Base-by-base conservation (phyloP, 2,329 filamentous ascomycete species). In the Botryosphaeria dothidea region DNA sequence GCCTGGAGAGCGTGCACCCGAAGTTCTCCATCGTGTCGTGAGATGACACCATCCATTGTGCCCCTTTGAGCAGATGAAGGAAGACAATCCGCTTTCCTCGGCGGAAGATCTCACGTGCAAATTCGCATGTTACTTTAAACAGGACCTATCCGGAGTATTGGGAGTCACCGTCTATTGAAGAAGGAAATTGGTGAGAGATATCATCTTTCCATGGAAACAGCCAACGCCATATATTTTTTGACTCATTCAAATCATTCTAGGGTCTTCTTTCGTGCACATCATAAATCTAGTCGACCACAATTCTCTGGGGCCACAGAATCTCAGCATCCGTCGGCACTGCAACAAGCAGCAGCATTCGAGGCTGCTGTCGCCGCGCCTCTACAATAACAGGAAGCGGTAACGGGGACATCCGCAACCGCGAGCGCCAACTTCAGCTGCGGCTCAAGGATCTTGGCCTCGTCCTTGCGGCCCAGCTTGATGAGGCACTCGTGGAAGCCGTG, bases 401-500 rank as follows among this genome's bases (percentile, higher is more conserved):
- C 80, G 0, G 80, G 77, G 15, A 90, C 83, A 78, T 91, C 88
- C 3, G 88, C 86, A 57, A 83, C 80, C 3, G 83, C 84, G 67
- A 83, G 68, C 1, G 86, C 85, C 65, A 83, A 67, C 66, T 80
- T 79, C 68, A 90, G 71, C 73, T 85, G 82, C 67, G 80, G 75
- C 66, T 77, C 71, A 17, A 87, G 71, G n/a, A 82, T 77, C 3
- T 69, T 71, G 5, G 83, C 84, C 70, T 86, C 84, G 0, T 74
- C 78, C 1, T 63, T 70, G 15, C 81, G 77, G 0, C 85, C 86
- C 15, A 90, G 73, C 66, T 79, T 85, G 3, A 82, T 68, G 56
- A 92, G 72, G 71, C 90, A 91, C 76, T 93, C 90, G 68, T 91
- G 84, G 68, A 88, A 90, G 0, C 90, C 91, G 69, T 91, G 88